Base-by-base conservation (phyloP, 805 yeast species). In the Saturnispora silvae region DNA sequence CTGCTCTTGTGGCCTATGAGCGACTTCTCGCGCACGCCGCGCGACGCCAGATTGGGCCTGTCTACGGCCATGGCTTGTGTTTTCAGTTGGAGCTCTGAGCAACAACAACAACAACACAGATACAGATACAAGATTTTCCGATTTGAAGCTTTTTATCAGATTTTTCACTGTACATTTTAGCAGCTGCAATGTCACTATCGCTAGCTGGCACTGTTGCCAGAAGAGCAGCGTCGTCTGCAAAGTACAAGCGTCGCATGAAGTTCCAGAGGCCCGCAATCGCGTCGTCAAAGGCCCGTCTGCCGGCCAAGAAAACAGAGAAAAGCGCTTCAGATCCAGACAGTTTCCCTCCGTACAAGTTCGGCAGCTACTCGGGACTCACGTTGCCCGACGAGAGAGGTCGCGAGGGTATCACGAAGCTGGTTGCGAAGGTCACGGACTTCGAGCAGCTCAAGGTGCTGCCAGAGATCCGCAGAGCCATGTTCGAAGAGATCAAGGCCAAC, bases 401-500 rank as follows among this genome's bases (percentile, higher is more conserved):
- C 8, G 56, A 59, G 35, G 56, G 60, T 6, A 45, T 64, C n/a
- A 53, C 54, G 20, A 66, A 60, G 35, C 46, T 67, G 16, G 62
- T 72, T 18, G 57, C 59, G 14, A 77, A 77, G 48, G 72, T 84
- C 32, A 61, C 65, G 1, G 64, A 71, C 11, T 87, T 86, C 49
- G 68, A 70, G n/a, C 74, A 77, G 38, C 63, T 87, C 41, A 69
- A 76, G 41, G 61, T 89, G 13, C 59, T 77, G 28, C 84, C 87
- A 1, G 65, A 67, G 2, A 80, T 86, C 1, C 64, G 95, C 45
- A 61, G 60, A 0, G 77, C 77, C 3, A 61, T 82, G 51, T 56
- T 70, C 13, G 52, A 67, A 17, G 77, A 78, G 33, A 72, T 83
- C 34, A 62, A 63, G 36, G 43, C 51, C 1, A 67, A 65, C 38